These are phyloP conservation scores for Lecanicillium sp. DNA, from an alignment of 2,329 filamentous ascomycete species.

Conservation along the genomic window DNA sequence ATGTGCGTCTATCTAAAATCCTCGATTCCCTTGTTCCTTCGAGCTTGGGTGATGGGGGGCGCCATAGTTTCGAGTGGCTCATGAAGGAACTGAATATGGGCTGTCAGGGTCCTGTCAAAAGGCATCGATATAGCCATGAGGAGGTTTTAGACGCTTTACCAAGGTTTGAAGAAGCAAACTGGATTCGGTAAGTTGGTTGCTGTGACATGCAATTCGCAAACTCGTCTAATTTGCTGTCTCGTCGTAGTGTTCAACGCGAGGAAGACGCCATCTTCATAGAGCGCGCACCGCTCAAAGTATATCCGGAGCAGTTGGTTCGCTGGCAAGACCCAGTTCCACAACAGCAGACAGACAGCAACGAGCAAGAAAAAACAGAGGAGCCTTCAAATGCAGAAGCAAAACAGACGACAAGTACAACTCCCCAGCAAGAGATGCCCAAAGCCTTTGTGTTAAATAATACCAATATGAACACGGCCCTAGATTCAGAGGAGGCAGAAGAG, in stretches of 20 bases:
- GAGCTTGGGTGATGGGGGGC: neutral
- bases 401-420: no score
- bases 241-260: constrained; percentile 1
- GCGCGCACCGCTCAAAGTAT: constrained; percentile 4
- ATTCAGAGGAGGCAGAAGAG: neutral
- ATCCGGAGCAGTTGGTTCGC: constrained; percentile 16
- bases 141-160: constrained; percentile 11
- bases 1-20: neutral
- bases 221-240: no score
- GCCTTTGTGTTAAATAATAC: no score
- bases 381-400: constrained; percentile 6
- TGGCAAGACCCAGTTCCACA: constrained; percentile 8
- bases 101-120: constrained; percentile 11
- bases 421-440: no score
- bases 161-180: neutral
- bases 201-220: no score
- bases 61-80: constrained; percentile 11
- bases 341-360: constrained; percentile 3
- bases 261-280: neutral
- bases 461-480: neutral
- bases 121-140: constrained; percentile 15
- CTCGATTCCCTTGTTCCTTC: neutral
- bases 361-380: neutral
- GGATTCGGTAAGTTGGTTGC: constrained; percentile 1
- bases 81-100: constrained; percentile 15